Evolutionary conservation across 495 filamentous ascomycete genomes (phyloP), one percentile per base, ranked within the genome.

Genomic region (Talaromyces proteolyticus): DNA sequence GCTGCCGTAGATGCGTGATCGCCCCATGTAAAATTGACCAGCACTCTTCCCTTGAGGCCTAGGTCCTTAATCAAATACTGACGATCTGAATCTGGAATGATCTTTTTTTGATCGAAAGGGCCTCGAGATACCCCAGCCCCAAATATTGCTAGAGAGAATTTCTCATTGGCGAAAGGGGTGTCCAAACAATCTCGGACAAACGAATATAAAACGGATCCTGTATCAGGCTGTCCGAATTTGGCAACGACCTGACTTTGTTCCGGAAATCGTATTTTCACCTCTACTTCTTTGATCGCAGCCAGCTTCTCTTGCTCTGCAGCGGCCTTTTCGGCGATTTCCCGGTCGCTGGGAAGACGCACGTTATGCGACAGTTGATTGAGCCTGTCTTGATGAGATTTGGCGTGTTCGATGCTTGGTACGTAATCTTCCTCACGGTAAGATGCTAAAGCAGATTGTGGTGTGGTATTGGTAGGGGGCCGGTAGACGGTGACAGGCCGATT

Each of bases 191-290:
- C 63, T 50, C 67, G 65, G 58, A 93, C 83, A 53, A 84, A 87
- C 6, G 68, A 66, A 66, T 96, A 89, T 1, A 95, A 70, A 17
- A 72, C 62, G 11, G 72, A 66, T 6, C 80, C 83, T 0, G 87
- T 86, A 45, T 91, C 82, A 0, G 67, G 56, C 4, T 80, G 78
- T 3, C 68, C 72, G 58, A 90, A 84, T 40, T 73, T 74, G 58
- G 81, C 79, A 22, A 86, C 74, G 17, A 89, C 77, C 36, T 81
- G 80, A 48, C 78, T 83, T 56, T 88, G 83, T 62, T 96, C 91
- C 1, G 93, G 91, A 54, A 95, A 90, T 19, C 92, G 86, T 47
- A 97, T 73, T 52, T 87, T 90, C 49, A 98, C 77, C 37, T 81
- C 73, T 37, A 95, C 81, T 39, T 79, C 73, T 29, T 77, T 84